These are phyloP conservation scores for Hyaloperonospora arabidopsidis DNA, from an alignment of 352 stramenopile genomes.

Conservation along the genomic window DNA sequence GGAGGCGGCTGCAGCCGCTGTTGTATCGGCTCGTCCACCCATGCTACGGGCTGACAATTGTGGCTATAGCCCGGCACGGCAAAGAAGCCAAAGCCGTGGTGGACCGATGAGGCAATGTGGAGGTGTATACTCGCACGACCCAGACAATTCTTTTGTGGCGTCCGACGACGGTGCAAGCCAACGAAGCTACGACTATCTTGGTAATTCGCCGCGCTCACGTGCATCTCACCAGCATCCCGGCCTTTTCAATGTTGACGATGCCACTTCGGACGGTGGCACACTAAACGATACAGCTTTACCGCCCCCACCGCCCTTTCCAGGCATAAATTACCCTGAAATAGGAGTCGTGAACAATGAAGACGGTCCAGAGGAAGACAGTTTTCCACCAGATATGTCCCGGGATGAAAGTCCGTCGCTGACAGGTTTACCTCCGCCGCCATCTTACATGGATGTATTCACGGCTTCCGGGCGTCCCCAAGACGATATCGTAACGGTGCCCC, in stretches of 20 bases:
- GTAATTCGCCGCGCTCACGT: slow-evolving; percentile 24
- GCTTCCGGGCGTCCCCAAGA: slow-evolving; percentile 33
- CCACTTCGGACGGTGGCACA: slow-evolving; percentile 8
- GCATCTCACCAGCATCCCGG: slow-evolving; percentile 16
- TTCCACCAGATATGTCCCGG: slow-evolving; percentile 14
- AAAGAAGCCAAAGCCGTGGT: slow-evolving; percentile 16
- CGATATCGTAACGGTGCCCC: slow-evolving; percentile 4
- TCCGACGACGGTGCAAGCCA: slow-evolving; percentile 32
- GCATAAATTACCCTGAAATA: slow-evolving; percentile 4
- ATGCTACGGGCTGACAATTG: slow-evolving; percentile 27
- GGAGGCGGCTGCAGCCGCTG: slow-evolving; percentile 24
- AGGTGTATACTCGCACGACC: slow-evolving; percentile 9
- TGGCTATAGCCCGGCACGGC: slow-evolving; percentile 13
- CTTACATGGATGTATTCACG: slow-evolving; percentile 51
- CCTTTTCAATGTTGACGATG: slow-evolving; percentile 14
- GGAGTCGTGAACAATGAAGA: slow-evolving; percentile 5
- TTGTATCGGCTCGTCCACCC: slow-evolving; percentile 12
- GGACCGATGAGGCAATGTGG: slow-evolving; percentile 22
- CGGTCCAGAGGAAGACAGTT: slow-evolving; percentile 31
- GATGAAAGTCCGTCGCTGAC: slow-evolving; percentile 25
- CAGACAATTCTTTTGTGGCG: slow-evolving; percentile 26
- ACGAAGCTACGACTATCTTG: slow-evolving; percentile 29
- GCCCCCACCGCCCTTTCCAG: slow-evolving; percentile 19
- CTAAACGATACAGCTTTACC: slow-evolving; percentile 18
- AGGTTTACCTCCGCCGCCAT: slow-evolving; percentile 33